These are phyloP conservation scores for Pseudocercospora vitis DNA, from an alignment of 2,329 filamentous ascomycete species.

Conservation along the genomic window DNA sequence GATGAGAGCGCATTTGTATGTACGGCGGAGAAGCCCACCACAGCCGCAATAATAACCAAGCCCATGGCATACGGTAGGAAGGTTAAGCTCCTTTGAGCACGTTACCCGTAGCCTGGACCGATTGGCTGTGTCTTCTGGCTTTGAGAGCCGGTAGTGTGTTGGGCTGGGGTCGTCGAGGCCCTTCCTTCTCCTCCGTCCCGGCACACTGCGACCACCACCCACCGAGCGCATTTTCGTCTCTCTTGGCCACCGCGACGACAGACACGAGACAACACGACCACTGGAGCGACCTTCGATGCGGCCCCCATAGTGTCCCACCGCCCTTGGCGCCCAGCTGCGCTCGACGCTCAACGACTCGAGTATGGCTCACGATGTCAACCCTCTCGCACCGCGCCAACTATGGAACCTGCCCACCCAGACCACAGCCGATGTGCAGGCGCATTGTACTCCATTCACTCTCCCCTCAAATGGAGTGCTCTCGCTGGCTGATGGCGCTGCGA, in stretches of 20 bases:
- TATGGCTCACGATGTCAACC: slow-evolving; percentile 24
- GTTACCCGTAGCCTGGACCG: background rate
- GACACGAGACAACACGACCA: background rate
- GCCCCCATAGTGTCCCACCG: slow-evolving; percentile 22
- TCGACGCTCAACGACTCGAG: slow-evolving; percentile 18
- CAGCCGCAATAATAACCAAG: too few relatives aligned
- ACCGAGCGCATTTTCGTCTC: background rate
- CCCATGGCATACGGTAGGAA: too few relatives aligned
- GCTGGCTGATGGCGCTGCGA: slow-evolving; percentile 53
- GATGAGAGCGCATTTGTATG: too few relatives aligned
- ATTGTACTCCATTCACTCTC: slow-evolving; percentile 64
- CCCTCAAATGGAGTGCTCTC: slow-evolving; percentile 59
- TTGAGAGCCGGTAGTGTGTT: too few relatives aligned
- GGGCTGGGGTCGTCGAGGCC: too few relatives aligned
- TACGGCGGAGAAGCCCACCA: too few relatives aligned
- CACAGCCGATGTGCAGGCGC: slow-evolving; percentile 29
- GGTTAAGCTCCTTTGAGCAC: background rate
- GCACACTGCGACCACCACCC: background rate
- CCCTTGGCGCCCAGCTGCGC: slow-evolving; percentile 24
- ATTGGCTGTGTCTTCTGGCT: background rate
- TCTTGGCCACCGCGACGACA: background rate
- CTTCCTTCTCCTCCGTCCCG: too few relatives aligned
- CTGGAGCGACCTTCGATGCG: slow-evolving; percentile 14
- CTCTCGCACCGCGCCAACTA: slow-evolving; percentile 33
- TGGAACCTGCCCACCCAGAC: slow-evolving; percentile 35